These are phyloP conservation scores for Wickerhamomyces silvicola DNA, from an alignment of 805 yeast species.

Conservation along the genomic window DNA sequence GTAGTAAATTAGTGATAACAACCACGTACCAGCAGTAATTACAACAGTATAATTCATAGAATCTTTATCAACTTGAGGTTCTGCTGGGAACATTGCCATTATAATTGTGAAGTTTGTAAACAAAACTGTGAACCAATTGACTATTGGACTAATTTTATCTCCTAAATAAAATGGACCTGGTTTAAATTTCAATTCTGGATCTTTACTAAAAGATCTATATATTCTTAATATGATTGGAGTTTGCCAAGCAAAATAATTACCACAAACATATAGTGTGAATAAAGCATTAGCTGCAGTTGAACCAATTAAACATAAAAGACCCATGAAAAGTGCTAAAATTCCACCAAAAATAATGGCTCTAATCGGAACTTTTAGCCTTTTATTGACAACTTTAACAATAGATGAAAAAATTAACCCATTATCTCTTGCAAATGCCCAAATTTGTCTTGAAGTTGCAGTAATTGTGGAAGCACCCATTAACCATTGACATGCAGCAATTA, in stretches of 20 bases:
- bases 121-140: slow-evolving; percentile 39
- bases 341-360: slow-evolving; percentile 55
- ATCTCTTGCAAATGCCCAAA: slow-evolving; percentile 74
- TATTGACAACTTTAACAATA: slow-evolving; percentile 47
- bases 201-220: slow-evolving; percentile 29
- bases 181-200: slow-evolving; percentile 29
- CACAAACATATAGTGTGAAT: slow-evolving; percentile 57
- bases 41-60: slow-evolving; percentile 68
- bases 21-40: slow-evolving; percentile 56
- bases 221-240: slow-evolving; percentile 51
- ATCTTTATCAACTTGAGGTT: slow-evolving; percentile 28
- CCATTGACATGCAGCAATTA: slow-evolving; percentile 54
- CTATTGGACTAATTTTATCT: slow-evolving; percentile 29
- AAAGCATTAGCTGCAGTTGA: slow-evolving; percentile 60
- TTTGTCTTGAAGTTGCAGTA: slow-evolving; percentile 62
- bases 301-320: slow-evolving; percentile 53
- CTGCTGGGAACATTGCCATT: slow-evolving; percentile 55
- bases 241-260: slow-evolving; percentile 59
- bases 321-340: slow-evolving; percentile 41
- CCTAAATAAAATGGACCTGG: slow-evolving; percentile 68
- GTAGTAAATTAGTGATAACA: slow-evolving; percentile 46
- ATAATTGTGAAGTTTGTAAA: slow-evolving; percentile 48
- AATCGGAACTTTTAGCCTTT: slow-evolving; percentile 49
- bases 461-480: slow-evolving; percentile 60
- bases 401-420: slow-evolving; percentile 59